Base-by-base conservation (phyloP, 2,329 filamentous ascomycete species). In the Pestalotiopsis sp. region DNA sequence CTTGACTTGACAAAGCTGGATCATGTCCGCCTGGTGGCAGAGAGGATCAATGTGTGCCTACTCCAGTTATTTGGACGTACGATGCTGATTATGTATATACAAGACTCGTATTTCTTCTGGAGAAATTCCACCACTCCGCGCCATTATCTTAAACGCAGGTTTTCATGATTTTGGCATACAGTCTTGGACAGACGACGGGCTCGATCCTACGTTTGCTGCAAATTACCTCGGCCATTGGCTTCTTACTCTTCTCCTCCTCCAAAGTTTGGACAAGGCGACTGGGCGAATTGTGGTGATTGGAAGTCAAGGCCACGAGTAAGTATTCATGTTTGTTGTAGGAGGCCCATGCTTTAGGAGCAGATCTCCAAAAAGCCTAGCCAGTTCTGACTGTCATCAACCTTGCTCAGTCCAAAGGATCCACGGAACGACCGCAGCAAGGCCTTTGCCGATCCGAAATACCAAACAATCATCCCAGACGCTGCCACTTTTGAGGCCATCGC, bases 151-250 rank as follows among this genome's bases (percentile, higher is more conserved):
- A 25, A 73, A 73, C 39, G 75, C 76, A 11, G 76, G 70, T 0
- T 75, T 68, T 67, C 68, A 76, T 62, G 75, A 77, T 38, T 72
- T 70, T 36, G 67, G 64, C 3, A 74, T 68, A 1, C 76, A 78
- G 41, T 75, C 73, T 2, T 77, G 74, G 49, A 79, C 77, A 3
- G 70, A 74, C 2, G 78, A 81, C 57, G 78, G 78, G 1, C 77
- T 78, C 49, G 80, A 80, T 58, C 75, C 72, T 64, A 75, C 75
- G 3, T 81, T 80, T 60, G 72, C 74, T 61, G 70, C 70, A 14
- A 80, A 79, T 66, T 79, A 79, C 66, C 73, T 81, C 1, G 70
- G 71, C 0, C 77, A 79, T 62, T 80, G 74, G 67, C 71, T 80
- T 3, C 70, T 81, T 12, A 76, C 75, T 7, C 41, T 80, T 36